Conservation (phyloP, 345 rosid species). For the Trapa bicornis region DNA sequence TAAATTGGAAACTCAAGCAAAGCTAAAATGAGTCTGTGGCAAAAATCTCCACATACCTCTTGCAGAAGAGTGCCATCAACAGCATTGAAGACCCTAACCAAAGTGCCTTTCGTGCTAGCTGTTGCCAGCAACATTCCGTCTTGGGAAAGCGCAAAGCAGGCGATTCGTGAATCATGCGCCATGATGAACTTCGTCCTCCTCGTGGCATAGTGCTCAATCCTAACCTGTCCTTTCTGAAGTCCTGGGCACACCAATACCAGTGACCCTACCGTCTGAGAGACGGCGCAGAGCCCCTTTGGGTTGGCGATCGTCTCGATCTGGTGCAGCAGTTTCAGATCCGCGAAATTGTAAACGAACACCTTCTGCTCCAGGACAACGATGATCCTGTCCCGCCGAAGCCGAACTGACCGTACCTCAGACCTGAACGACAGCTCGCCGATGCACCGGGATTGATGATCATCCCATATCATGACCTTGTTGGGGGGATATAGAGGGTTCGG, state of each 20-base stretch:
- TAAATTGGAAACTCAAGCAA: background rate
- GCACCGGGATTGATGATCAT: slow-evolving; percentile 75
- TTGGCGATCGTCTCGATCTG: slow-evolving; percentile 84
- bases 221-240: slow-evolving; percentile 79
- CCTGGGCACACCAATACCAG: slow-evolving; percentile 81
- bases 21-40: background rate
- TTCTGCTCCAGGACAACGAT: slow-evolving; percentile 74
- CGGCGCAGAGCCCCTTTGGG: slow-evolving; percentile 84
- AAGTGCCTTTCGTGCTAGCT: slow-evolving; percentile 79
- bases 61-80: slow-evolving; percentile 64
- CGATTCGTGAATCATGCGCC: slow-evolving; percentile 94
- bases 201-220: slow-evolving; percentile 78
- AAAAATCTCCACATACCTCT: slow-evolving; percentile 39
- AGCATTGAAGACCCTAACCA: slow-evolving; percentile 65
- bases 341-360: slow-evolving; percentile 75
- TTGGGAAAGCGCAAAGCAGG: slow-evolving; percentile 71
- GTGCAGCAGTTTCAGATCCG: slow-evolving; percentile 70
- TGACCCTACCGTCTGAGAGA: slow-evolving; percentile 67
- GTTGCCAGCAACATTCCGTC: slow-evolving; percentile 87
- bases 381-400: slow-evolving; percentile 68
- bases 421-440: slow-evolving; percentile 83
- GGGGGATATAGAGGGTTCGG: slow-evolving; percentile 72
- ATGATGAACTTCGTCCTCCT: slow-evolving; percentile 77
- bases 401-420: slow-evolving; percentile 72
- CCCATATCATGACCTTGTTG: slow-evolving; percentile 93